Base-by-base conservation (phyloP, 2,329 filamentous ascomycete species). In the Triangularia verruculosa region DNA sequence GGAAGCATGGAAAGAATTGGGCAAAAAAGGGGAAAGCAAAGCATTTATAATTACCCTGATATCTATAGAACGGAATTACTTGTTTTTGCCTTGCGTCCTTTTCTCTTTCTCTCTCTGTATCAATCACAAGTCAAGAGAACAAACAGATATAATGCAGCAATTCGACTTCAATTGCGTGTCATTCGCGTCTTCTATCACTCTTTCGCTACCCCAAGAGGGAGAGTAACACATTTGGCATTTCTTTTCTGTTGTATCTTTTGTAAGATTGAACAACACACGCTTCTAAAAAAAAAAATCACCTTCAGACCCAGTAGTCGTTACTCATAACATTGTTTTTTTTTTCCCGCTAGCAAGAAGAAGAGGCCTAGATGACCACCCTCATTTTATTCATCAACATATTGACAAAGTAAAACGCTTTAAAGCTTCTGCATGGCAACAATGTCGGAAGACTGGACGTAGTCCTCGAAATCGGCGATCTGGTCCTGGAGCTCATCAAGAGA, bases 381-480 rank as follows among this genome's bases (percentile, higher is more conserved):
- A 20, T 47, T 47, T 47, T 47, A 20, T 47, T 52, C 47, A 12
- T 61, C 61, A 25, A 52, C n/a, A n/a, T n/a, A n/a, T n/a, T 13
- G 27, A 32, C 17, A 57, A 57, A n/a, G n/a, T 4, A 34, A 34
- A n/a, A 59, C 22, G 65, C 71, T 87, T n/a, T 92, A 97, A 82
- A 94, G 83, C 86, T 96, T 96, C 85, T 92, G 89, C 92, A 96
- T 96, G 77, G 92, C 91, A 80, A 82, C 89, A 75, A 97, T 78
- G 79, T 98, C 95, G 73, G 90, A 89, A 72, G 93, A 97, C 88
- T 99, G 95, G 76, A 99, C 93, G 79, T 92, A 90, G 78, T 99
- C 95, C 84, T 98, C 95, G 74, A 93, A 86, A 71, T 86, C 91
- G 75, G 77, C 68, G 74, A 98, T 96, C 83, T 91, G 75, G 77